Conservation (phyloP, 31 red algal genomes). For the Endocladia muricata region DNA sequence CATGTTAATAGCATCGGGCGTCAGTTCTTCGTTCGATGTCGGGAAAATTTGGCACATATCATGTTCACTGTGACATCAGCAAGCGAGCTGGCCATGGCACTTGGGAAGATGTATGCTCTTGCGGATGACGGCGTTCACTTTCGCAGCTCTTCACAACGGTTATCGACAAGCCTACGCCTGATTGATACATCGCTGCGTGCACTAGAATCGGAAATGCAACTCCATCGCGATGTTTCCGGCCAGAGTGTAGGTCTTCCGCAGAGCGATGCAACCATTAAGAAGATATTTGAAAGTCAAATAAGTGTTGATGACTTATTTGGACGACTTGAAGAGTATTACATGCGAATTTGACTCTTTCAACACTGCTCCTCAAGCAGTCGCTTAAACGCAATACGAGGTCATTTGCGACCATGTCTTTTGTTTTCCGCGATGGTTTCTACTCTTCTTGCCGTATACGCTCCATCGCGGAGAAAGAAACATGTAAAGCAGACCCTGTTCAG, state of each 20-base stretch:
- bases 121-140: slow-evolving; percentile 29
- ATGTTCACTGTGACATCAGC: slow-evolving; percentile 14
- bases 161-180: neutral
- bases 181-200: slow-evolving; percentile 10
- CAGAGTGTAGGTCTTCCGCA: slow-evolving; percentile 14
- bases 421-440: no score
- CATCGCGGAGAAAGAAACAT: no score
- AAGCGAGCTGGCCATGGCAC: slow-evolving; percentile 20
- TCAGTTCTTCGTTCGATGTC: neutral
- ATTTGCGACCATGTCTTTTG: no score
- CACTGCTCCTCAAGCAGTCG: no score
- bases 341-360: slow-evolving; percentile 21
- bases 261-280: neutral
- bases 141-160: slow-evolving; percentile 21
- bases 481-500: no score
- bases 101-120: slow-evolving; percentile 20
- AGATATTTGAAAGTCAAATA: slow-evolving; percentile 24
- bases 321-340: slow-evolving; percentile 32
- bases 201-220: slow-evolving; percentile 30
- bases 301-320: slow-evolving; percentile 47
- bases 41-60: slow-evolving; percentile 12
- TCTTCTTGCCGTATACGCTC: no score
- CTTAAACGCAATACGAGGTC: no score
- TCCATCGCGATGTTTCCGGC: neutral
- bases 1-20: neutral